Evolutionary conservation across 2,329 filamentous ascomycete genomes (phyloP), one percentile per base, ranked within the genome.

Genomic region (Coniella lustricola): DNA sequence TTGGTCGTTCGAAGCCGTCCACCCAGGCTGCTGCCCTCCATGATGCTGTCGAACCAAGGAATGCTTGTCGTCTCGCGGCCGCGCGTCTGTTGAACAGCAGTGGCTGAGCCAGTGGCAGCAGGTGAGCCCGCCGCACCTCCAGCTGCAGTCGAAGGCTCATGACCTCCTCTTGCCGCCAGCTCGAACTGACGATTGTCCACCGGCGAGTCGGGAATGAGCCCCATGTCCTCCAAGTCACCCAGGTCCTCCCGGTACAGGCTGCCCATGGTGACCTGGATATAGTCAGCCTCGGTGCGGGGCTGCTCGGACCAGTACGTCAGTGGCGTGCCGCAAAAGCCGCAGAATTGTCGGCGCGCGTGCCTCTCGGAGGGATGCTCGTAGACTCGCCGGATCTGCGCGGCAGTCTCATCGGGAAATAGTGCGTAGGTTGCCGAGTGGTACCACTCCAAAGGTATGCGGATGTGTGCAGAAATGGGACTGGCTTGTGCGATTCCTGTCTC

Each of bases 251-350:
- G 75, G 33, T 79, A 62, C 46, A 96, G 70, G 57, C 84, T 91
- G 4, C 87, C 87, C n/a, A 95, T 71, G 0, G 89, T 86, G 49
- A 95, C 71, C 51, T 82, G 83, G 68, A 96, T 89, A 62, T 79
- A 91, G 7, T 90, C 81, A 12, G 84, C 84, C 62, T 93, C 87
- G 44, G 73, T 73, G 1, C 66, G 69, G 0, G 86, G 85, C 20
- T 79, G 67, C 64, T 95, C 90, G 40, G 82, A 84, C 89, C 89
- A 95, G 58, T 84, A 88, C 0, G 84, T 85, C 46, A 96, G 71
- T 12, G 87, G 85, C 0, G 90, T 95, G 45, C 90, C 90, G 64
- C 90, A 95, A 69, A 86, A 94, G 20, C 90, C 90, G 67, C 90
- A 96, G 66, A 96, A 96, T 56, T 89, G 79, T 43, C 87, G 81